These are phyloP conservation scores for Phyllosticta citribraziliensis DNA, from an alignment of 2,329 filamentous ascomycete species.

Conservation along the genomic window DNA sequence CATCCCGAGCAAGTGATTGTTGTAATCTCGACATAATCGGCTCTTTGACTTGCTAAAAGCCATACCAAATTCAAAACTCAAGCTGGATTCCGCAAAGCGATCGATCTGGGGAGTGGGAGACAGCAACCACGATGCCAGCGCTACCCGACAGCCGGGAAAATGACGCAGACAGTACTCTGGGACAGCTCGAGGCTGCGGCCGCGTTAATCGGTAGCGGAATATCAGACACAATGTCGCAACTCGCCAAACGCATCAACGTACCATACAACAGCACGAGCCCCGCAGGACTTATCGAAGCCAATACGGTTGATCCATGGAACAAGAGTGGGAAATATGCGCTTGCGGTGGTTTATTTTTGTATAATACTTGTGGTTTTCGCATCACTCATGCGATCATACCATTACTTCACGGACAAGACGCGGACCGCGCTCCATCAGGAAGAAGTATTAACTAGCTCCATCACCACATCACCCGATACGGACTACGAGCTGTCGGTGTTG, in stretches of 20 bases:
- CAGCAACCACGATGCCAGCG: slow-evolving; percentile 6
- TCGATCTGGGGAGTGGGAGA: neutral
- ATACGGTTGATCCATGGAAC: slow-evolving; percentile 63
- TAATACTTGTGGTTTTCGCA: slow-evolving; percentile 60
- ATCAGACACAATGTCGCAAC: slow-evolving; percentile 18
- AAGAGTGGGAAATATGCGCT: slow-evolving; percentile 76
- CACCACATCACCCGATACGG: slow-evolving; percentile 44
- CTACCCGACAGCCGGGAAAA: slow-evolving; percentile 2
- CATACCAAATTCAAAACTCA: neutral
- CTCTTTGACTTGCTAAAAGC: neutral
- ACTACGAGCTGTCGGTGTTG: slow-evolving; percentile 53
- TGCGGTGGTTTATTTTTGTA: slow-evolving; percentile 80
- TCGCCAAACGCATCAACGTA: slow-evolving; percentile 43
- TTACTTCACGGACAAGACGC: slow-evolving; percentile 86
- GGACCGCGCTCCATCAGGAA: slow-evolving; percentile 80
- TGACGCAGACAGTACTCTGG: neutral
- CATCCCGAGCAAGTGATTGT: neutral
- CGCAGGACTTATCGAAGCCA: slow-evolving; percentile 45
- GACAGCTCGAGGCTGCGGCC: slow-evolving; percentile 3
- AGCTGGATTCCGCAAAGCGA: neutral
- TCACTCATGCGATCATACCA: slow-evolving; percentile 69
- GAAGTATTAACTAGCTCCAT: slow-evolving; percentile 59
- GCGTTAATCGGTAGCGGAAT: neutral
- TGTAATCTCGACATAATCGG: neutral
- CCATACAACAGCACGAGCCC: slow-evolving; percentile 47